These are phyloP conservation scores for Fraxinus latifolia DNA, from an alignment of 305 asterid species.

Conservation along the genomic window DNA sequence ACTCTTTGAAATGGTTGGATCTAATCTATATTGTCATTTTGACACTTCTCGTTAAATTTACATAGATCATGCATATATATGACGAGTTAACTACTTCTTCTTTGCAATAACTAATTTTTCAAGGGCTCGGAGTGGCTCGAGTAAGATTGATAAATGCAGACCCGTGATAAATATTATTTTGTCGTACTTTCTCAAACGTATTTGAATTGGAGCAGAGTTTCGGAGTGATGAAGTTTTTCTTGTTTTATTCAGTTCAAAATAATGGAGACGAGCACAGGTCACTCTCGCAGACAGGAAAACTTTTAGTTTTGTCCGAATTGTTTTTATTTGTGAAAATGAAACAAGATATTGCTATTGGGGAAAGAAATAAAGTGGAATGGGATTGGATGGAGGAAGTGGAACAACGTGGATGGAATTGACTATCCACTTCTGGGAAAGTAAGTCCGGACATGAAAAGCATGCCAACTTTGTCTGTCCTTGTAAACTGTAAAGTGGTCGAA, in stretches of 20 bases:
- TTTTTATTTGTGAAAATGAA: background rate
- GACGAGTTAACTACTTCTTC: background rate
- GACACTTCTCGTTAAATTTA: background rate
- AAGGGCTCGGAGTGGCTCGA: background rate
- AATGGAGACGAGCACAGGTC: constrained; percentile 4
- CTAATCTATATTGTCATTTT: background rate
- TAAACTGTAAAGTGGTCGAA: background rate
- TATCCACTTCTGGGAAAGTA: constrained; percentile 17
- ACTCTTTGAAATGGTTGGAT: background rate
- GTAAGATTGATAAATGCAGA: background rate
- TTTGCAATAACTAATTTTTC: background rate
- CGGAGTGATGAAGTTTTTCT: background rate
- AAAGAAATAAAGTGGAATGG: background rate
- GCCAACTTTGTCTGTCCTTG: constrained; percentile 16
- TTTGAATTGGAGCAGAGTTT: background rate
- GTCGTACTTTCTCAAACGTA: constrained; percentile 14
- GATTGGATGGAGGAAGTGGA: constrained; percentile 29
- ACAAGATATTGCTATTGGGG: background rate
- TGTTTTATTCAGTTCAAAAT: constrained; percentile 19
- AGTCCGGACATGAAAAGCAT: constrained; percentile 6
- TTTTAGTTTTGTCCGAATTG: background rate
- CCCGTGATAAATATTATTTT: background rate
- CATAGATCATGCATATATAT: background rate
- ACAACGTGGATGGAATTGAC: constrained; percentile 31
- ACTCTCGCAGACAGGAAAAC: background rate